Conservation (phyloP, 768 basidiomycete species). For the Cystofilobasidium ferigula region DNA sequence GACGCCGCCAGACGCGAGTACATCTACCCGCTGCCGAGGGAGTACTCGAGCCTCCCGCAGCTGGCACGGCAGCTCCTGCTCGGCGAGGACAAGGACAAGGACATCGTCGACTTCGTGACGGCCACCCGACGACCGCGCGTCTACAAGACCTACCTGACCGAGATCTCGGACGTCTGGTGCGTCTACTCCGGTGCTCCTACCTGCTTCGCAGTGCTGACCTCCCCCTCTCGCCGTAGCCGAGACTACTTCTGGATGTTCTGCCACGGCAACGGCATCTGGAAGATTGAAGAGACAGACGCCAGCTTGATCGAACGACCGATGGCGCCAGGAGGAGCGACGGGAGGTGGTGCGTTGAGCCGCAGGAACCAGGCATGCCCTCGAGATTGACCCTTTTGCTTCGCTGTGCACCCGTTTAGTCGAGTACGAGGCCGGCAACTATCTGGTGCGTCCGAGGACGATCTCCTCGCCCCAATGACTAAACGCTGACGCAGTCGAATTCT, state of each 20-base stretch:
- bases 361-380: background rate
- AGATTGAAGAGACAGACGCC: conserved; percentile 70
- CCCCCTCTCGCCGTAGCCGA: conserved; percentile 64
- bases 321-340: conserved; percentile 96
- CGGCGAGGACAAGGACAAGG: conserved; percentile 31
- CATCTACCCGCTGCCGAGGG: conserved; percentile 29
- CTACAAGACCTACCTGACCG: conserved; percentile 69
- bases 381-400: background rate
- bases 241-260: conserved; percentile 97
- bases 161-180: conserved; percentile 76
- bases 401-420: conserved; percentile 45
- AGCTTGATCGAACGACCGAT: conserved; percentile 60
- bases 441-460: too few species aligned
- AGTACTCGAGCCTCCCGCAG: conserved; percentile 18
- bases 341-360: conserved; percentile 48
- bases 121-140: conserved; percentile 43
- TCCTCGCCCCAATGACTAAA: too few species aligned
- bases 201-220: conserved; percentile 39
- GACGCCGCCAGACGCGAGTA: conserved; percentile 26
- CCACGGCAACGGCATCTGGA: conserved; percentile 88
- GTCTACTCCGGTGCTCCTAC: conserved; percentile 53
- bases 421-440: conserved; percentile 86
- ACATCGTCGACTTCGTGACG: conserved; percentile 40
- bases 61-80: conserved; percentile 30
- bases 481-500: background rate